These are phyloP conservation scores for Podila epicladia DNA, from an alignment of 192 early-diverging fungal genomes.

Conservation along the genomic window DNA sequence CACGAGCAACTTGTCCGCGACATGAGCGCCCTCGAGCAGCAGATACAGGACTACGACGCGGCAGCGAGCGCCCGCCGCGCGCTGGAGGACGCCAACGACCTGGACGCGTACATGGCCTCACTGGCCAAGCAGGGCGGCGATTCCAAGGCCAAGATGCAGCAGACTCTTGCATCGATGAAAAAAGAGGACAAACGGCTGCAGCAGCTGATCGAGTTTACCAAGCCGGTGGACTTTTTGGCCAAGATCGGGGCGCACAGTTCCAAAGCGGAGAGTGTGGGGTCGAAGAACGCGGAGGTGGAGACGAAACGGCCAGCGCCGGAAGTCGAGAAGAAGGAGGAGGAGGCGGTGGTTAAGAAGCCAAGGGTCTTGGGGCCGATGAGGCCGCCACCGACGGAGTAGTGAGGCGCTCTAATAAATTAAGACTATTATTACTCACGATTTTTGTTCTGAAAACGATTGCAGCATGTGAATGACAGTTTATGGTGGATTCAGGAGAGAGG, in stretches of 20 bases:
- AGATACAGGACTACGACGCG: slow-evolving; percentile 35
- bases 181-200: slow-evolving; percentile 55
- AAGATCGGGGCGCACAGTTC: slow-evolving; percentile 16
- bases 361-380: slow-evolving; percentile 21
- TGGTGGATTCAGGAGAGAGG: no score
- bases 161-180: slow-evolving; percentile 54
- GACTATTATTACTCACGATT: no score
- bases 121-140: slow-evolving; percentile 56
- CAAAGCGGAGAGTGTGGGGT: no score
- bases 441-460: no score
- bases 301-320: not conserved
- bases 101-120: slow-evolving; percentile 74
- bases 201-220: slow-evolving; percentile 58
- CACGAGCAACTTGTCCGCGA: slow-evolving; percentile 47
- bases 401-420: no score
- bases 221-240: slow-evolving; percentile 53
- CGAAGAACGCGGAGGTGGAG: not conserved
- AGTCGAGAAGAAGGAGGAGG: no score
- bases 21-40: slow-evolving; percentile 24
- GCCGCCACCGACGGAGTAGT: no score
- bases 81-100: slow-evolving; percentile 59
- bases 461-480: no score
- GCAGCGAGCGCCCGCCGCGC: slow-evolving; percentile 8
- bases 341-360: slow-evolving; percentile 10
- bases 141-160: slow-evolving; percentile 51